A percentile compares a stretch with the other conserved stretches of the same genome.
Evolutionary conservation across 371 early-diverging fungal genomes (phyloP).

Genomic region (Funneliformis caledonium): DNA sequence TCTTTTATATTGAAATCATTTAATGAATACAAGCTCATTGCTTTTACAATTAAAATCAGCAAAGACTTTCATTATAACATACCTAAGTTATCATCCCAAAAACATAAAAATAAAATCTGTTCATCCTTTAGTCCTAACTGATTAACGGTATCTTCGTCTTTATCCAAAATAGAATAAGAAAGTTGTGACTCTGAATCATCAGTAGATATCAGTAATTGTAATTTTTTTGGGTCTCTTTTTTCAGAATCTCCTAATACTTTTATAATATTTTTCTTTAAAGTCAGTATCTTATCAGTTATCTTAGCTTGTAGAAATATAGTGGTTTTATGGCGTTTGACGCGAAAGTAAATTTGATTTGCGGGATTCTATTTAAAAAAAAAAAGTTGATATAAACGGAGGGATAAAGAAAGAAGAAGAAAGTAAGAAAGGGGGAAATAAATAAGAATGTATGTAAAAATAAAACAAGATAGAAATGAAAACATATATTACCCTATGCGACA

Average conservation of each 20-base stretch:
- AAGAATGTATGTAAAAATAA: neutral
- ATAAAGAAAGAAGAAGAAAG: neutral
- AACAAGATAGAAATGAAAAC: too few relatives aligned
- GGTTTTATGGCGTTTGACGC: constrained; percentile 3
- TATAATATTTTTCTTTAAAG: constrained; percentile 2
- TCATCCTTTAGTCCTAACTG: neutral
- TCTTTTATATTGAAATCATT: neutral
- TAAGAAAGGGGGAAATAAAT: neutral
- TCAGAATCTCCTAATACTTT: constrained; percentile 8
- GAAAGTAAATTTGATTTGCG: constrained; percentile 9
- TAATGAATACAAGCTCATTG: neutral
- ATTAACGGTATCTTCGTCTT: neutral
- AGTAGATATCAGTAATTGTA: neutral
- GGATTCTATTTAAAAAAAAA: neutral
- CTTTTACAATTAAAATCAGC: neutral
- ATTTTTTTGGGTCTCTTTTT: neutral
- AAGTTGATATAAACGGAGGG: neutral
- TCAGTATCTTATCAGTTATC: neutral
- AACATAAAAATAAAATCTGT: constrained; percentile 8
- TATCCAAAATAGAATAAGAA: constrained; percentile 11
- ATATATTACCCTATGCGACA: too few relatives aligned
- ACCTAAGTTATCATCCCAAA: constrained; percentile 12
- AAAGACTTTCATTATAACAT: neutral
- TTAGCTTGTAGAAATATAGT: constrained; percentile 1
- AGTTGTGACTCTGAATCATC: neutral